Evolutionary conservation across 1,284 basidiomycete genomes (phyloP), one percentile per base, ranked within the genome.

Genomic region (Malassezia arunalokei): DNA sequence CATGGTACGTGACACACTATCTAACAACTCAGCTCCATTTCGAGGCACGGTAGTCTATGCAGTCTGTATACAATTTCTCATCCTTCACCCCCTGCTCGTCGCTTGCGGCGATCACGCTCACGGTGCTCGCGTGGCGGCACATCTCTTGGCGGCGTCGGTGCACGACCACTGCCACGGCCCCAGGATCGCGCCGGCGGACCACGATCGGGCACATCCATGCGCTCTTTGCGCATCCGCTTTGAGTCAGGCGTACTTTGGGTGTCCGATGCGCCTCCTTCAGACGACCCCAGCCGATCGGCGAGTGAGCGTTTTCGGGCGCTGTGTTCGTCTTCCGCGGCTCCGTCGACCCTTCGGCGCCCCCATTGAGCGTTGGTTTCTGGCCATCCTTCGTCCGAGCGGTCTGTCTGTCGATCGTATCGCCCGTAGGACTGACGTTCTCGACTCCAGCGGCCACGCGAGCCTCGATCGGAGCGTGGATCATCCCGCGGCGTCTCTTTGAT

Each of bases 1-100:
- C 78, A 94, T 73, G 70, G 92, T 96, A 73, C 74, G 87, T 82
- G 33, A 24, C 20, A 24, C 20, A 24, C 20, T 24, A 24, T 24
- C 20, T 24, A 24, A 24, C 20, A 24, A 24, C 20, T 24, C 43
- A 60, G 59, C 56, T 60, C 24, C 59, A 60, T 48, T 60, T 60
- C 39, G 59, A 58, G 38, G 59, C 59, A 37, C 51, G 59, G 33
- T 60, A 56, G 46, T 35, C 33, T 35, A 35, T 12, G n/a, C 8
- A 15, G 8, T 35, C 31, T 38, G 29, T 27, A 40, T 39, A 43
- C n/a, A 31, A 2, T 8, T 2, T 11, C 43, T n/a, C 24, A 35
- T 44, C 42, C 40, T 27, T 53, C 45, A 1, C 51, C 52, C 5
- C 53, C 53, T 8, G 53, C 53, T n/a, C 53, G 53, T 7, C 53